Base-by-base conservation (phyloP, 257 asterid genomes). In the Solanum ossicruentum region DNA sequence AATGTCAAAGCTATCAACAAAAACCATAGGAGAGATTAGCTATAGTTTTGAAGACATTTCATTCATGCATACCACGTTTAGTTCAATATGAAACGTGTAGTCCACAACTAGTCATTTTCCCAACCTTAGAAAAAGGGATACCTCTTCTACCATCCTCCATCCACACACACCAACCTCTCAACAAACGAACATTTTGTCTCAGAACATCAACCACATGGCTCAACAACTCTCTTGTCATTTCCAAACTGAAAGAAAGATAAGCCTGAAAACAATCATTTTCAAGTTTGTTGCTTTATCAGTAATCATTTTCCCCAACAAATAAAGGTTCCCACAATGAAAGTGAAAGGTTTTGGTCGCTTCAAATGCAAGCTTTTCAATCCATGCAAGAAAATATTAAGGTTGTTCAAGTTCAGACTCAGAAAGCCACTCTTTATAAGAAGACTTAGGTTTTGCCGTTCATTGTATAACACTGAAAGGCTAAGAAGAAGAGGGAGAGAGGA, bases 361-460 rank as follows among this genome's bases (percentile, higher is more conserved):
- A 91, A 87, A 85, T 26, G 84, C 91, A 92, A 91, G 88, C 88
- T 93, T 86, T 67, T 85, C 86, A 87, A 83, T 73, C 92, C 97
- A 86, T 89, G 92, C 92, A 92, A 90, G 86, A 93, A 87, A 84
- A 54, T 93, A 32, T 45, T 82, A 20, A 80, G 86, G 11, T 88
- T 91, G 83, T 91, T 91, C 87, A 92, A 84, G 21, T 84, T 91
- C 83, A 90, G 54, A 80, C 88, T 91, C 85, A 87, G 87, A 66
- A 93, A 86, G 86, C 97, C 94, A 18, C 84, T 93, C 88, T 93
- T 81, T 63, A 85, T 92, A 86, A 89, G 85, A 72, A 55, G 89
- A 43, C 91, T 88, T 49, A 85, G 45, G 21, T 82, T 80, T 17
- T 85, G 85, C 8, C 90, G 66, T 54, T 36, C 26, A 8, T 77